Percentiles rank a stretch among this genome's conserved stretches.
These are phyloP conservation scores for Didymella pinodella DNA, from an alignment of 2,329 filamentous ascomycete species.

Conservation along the genomic window DNA sequence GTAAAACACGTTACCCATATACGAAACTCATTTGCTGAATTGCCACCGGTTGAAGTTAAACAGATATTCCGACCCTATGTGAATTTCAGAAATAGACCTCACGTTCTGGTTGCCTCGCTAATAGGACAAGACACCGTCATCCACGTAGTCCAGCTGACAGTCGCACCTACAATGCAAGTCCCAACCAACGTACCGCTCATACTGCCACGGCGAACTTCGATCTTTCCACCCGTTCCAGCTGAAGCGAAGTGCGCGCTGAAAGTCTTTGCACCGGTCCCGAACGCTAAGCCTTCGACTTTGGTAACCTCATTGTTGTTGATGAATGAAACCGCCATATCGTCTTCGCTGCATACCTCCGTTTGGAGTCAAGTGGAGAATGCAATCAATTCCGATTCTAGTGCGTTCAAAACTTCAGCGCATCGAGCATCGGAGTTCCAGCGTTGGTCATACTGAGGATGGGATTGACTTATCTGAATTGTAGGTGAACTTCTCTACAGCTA, in stretches of 20 bases:
- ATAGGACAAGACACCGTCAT: not conserved
- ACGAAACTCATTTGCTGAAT: not conserved
- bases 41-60: not conserved
- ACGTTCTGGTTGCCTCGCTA: not conserved
- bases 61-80: not conserved
- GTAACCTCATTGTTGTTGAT: not conserved
- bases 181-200: not conserved
- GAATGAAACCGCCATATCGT: not conserved
- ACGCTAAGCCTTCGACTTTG: not conserved
- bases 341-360: not conserved
- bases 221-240: not conserved
- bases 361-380: not conserved
- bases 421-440: not conserved
- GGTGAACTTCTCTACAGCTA: not conserved
- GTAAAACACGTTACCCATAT: no score
- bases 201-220: not conserved
- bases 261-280: not conserved
- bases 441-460: not conserved
- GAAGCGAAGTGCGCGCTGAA: not conserved
- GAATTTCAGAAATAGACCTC: not conserved
- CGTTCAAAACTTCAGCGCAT: not conserved
- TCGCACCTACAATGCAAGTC: not conserved
- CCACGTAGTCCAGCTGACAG: not conserved
- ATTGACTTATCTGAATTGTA: not conserved
- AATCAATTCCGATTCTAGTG: not conserved